Evolutionary conservation across 225 moss, liverwort and hornwort species (phyloP), one percentile per base, ranked within the genome.

Genomic region (Takakia lepidozioides): DNA sequence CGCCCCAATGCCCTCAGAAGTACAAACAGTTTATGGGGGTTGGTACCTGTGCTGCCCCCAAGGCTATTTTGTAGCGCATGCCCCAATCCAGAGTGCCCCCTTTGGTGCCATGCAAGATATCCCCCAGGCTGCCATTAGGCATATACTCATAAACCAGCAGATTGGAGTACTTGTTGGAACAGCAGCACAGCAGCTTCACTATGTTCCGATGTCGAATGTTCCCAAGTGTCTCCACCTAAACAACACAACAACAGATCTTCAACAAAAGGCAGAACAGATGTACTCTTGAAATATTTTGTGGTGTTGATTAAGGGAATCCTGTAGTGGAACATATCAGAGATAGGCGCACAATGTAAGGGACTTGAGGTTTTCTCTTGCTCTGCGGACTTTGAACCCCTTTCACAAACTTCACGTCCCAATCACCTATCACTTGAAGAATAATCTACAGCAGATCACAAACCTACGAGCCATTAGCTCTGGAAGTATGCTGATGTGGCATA

Each of bases 101-200:
- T 46, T 81, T 81, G 3, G 62, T 57, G 41, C 76, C 72, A n/a
- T 73, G 81, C 58, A 81, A 57, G 38, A 73, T 76, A 48, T 81
- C 76, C 14, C 81, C 81, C 34, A 81, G 44, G 62, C 81, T n/a
- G n/a, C n/a, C n/a, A n/a, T n/a, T n/a, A n/a, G n/a, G n/a, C n/a
- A n/a, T n/a, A n/a, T n/a, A n/a, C n/a, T n/a, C n/a, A n/a, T n/a
- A n/a, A n/a, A n/a, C n/a, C n/a, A n/a, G n/a, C n/a, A n/a, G n/a
- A n/a, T 81, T 81, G 24, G 72, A 76, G 21, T 54, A 56, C 21
- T 56, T 59, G 41, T 57, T 73, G 18, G 76, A 72, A 44, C 81
- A 81, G 69, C 81, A 81, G 56, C 81, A 76, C 0, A 81, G 60
- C 25, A 81, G 81, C 69, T 81, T 81, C 28, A 81, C 81, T 53